Percentiles rank a stretch among this genome's conserved stretches.
phyloP scores from a whole-genome alignment of 768 basidiomycete genomes.

The Russula abietina region DNA sequence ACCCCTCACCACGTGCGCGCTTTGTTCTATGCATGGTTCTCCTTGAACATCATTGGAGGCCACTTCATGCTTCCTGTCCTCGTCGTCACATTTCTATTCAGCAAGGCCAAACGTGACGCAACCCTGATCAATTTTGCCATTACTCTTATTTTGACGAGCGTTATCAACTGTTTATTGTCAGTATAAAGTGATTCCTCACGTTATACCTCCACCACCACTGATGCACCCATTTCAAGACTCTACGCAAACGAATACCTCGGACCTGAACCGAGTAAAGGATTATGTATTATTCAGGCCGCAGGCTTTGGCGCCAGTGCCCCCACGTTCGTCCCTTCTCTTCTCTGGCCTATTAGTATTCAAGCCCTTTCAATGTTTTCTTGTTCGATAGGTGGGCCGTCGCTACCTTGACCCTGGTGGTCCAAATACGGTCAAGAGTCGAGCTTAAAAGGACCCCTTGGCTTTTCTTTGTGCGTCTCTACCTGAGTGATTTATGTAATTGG shows the following conservation, averaged over 20 bases:
- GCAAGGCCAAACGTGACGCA: slow-evolving; percentile 13
- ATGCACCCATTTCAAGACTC: slow-evolving; percentile 1
- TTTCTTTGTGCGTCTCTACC: background rate
- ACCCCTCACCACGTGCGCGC: background rate
- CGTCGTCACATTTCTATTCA: slow-evolving; percentile 11
- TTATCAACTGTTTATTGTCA: slow-evolving; percentile 11
- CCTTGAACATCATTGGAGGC: slow-evolving; percentile 11
- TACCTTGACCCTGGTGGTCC: slow-evolving; percentile 6
- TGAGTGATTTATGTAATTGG: background rate
- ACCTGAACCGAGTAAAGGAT: slow-evolving; percentile 7
- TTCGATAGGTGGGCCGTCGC: slow-evolving; percentile 8
- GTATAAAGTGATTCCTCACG: background rate
- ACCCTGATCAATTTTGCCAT: slow-evolving; percentile 13
- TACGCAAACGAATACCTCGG: slow-evolving; percentile 16
- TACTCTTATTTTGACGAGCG: background rate
- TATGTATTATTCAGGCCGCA: slow-evolving; percentile 18
- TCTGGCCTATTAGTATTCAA: background rate
- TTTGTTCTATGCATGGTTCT: slow-evolving; percentile 6
- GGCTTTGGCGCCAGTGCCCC: slow-evolving; percentile 9
- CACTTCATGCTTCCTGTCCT: slow-evolving; percentile 16
- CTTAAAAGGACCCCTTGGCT: slow-evolving; percentile 1
- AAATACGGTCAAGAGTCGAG: slow-evolving; percentile 8
- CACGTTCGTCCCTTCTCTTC: slow-evolving; percentile 6
- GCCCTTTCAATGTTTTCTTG: background rate
- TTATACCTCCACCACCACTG: background rate